A percentile compares a stretch with the other conserved stretches of the same genome.
These are phyloP conservation scores for Ormosia emarginata DNA, from an alignment of 306 rosid species.

Conservation along the genomic window DNA sequence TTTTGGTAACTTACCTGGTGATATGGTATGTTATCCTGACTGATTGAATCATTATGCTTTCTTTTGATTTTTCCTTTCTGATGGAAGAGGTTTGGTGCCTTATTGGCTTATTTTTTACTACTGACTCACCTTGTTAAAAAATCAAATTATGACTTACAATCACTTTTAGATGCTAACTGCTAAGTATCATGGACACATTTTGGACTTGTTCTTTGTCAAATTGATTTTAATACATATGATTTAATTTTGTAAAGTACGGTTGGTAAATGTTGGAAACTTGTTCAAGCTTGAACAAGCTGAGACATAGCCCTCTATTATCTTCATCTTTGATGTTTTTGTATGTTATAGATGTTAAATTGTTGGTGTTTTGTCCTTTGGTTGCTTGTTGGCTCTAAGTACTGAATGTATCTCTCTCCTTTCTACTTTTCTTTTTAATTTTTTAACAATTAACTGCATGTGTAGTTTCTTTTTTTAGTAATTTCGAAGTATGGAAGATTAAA, in stretches of 20 bases:
- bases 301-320: neutral
- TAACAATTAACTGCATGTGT: neutral
- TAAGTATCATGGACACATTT: neutral
- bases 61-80: constrained; percentile 16
- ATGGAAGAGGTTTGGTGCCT: neutral
- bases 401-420: neutral
- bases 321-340: neutral
- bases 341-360: neutral
- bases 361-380: neutral
- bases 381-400: constrained; percentile 4
- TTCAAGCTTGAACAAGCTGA: neutral
- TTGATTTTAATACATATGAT: neutral
- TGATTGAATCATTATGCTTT: constrained; percentile 20
- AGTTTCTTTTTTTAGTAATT: neutral
- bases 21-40: constrained; percentile 65
- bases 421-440: neutral
- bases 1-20: constrained; percentile 94
- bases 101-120: neutral
- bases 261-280: neutral
- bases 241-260: neutral
- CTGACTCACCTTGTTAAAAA: neutral
- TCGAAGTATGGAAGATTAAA: neutral
- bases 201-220: neutral
- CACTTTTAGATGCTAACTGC: neutral
- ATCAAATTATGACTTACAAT: neutral